Evolutionary conservation across 2,329 filamentous ascomycete species (phyloP).

Genomic region (Bipolaris victoriae): DNA sequence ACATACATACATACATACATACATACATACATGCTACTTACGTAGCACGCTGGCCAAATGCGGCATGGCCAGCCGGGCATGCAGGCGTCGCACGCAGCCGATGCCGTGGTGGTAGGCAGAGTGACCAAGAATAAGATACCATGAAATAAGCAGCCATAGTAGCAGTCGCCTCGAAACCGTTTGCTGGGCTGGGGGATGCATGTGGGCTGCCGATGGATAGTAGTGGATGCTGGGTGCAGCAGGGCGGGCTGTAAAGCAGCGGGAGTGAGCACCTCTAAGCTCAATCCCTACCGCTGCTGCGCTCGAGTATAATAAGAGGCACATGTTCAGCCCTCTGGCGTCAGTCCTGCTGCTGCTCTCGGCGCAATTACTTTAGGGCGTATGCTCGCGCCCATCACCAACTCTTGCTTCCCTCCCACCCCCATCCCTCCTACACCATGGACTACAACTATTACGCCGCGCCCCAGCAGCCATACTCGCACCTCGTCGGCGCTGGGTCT

Average conservation of each 20-base stretch:
- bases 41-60: too few species aligned
- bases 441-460: conserved; percentile 63
- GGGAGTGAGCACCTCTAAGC: conserved; percentile 24
- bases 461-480: conserved; percentile 53
- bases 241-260: conserved; percentile 15
- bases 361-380: too few species aligned
- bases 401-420: not conserved
- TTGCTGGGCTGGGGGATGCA: conserved; percentile 19
- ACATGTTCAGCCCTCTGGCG: conserved; percentile 17
- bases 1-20: too few species aligned
- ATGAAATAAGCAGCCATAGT: conserved; percentile 10
- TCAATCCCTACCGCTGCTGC: conserved; percentile 11
- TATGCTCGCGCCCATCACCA: not conserved
- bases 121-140: not conserved
- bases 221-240: conserved; percentile 3
- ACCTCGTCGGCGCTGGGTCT: conserved; percentile 56
- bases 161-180: conserved; percentile 7
- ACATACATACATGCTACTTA: too few species aligned
- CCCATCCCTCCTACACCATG: conserved; percentile 49
- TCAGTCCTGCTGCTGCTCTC: too few species aligned
- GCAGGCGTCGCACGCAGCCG: conserved; percentile 5
- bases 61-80: conserved; percentile 1
- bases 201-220: conserved; percentile 17
- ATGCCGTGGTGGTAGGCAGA: not conserved
- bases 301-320: conserved; percentile 24